Percentiles rank a stretch among this genome's conserved stretches.
Evolutionary conservation across 495 filamentous ascomycete genomes (phyloP).

Genomic region (Daldinia vernicosa): DNA sequence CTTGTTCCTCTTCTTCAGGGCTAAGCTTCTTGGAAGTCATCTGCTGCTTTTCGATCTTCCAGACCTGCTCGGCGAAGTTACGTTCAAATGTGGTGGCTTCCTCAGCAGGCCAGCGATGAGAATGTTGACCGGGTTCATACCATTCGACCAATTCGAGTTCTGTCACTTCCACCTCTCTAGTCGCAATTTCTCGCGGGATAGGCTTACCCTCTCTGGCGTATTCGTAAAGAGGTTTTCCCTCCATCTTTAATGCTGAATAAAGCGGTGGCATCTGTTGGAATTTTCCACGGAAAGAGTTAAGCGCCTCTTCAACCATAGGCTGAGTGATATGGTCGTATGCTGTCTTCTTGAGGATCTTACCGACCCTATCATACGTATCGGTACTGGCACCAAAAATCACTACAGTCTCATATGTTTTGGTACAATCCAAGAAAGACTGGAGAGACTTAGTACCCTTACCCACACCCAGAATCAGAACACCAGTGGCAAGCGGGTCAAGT

Average conservation of each 20-base stretch:
- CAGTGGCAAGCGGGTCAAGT: conserved; percentile 91
- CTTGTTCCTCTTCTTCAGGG: conserved; percentile 57
- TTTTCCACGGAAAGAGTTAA: conserved; percentile 81
- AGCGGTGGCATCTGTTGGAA: conserved; percentile 93
- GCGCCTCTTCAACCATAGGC: conserved; percentile 76
- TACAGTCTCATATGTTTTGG: conserved; percentile 90
- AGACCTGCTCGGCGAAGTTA: conserved; percentile 74
- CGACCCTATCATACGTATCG: conserved; percentile 87
- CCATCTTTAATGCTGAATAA: conserved; percentile 86
- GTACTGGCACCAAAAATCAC: conserved; percentile 92
- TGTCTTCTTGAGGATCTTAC: conserved; percentile 78
- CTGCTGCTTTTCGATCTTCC: conserved; percentile 60
- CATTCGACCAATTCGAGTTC: conserved; percentile 85
- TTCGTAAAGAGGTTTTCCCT: conserved; percentile 94
- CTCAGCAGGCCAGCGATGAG: conserved; percentile 74
- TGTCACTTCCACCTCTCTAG: conserved; percentile 76
- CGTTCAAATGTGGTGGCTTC: conserved; percentile 78
- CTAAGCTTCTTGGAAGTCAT: conserved; percentile 52
- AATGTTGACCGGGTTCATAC: conserved; percentile 83
- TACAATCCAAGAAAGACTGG: conserved; percentile 79
- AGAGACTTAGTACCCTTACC: conserved; percentile 89
- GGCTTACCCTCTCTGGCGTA: conserved; percentile 90
- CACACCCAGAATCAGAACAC: conserved; percentile 87
- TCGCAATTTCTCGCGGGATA: conserved; percentile 83
- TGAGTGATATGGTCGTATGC: conserved; percentile 81